phyloP scores from a whole-genome alignment of 176 grass and related monocot species.

The Carex parvula region DNA sequence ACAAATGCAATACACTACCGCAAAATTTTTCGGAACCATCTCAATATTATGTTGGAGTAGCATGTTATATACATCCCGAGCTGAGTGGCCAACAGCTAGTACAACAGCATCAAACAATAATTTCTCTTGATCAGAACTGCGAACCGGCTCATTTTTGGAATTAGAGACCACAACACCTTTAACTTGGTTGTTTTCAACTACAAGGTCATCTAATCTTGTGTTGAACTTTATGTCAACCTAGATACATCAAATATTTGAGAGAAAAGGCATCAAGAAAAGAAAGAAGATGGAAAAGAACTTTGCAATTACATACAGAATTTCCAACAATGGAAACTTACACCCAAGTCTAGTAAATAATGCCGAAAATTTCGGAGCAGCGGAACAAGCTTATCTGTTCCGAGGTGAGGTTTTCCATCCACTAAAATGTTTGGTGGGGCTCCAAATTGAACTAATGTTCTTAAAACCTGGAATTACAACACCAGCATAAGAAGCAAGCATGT shows the following conservation, averaged over 20 bases:
- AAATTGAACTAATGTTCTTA: constrained; percentile 90
- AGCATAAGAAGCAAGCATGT: not conserved
- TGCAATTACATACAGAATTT: not conserved
- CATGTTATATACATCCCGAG: constrained; percentile 84
- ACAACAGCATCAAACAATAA: constrained; percentile 83
- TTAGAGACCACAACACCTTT: constrained; percentile 71
- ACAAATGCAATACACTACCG: constrained; percentile 54
- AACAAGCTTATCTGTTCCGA: constrained; percentile 93
- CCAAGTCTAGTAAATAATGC: constrained; percentile 70
- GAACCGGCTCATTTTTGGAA: constrained; percentile 39
- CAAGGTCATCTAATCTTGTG: constrained; percentile 81
- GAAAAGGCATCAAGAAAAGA: not conserved
- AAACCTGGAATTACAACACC: constrained; percentile 51
- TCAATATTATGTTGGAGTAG: constrained; percentile 62
- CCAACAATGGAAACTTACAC: constrained; percentile 49
- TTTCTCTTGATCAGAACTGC: constrained; percentile 40
- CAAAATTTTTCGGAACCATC: constrained; percentile 78
- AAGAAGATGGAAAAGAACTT: not conserved
- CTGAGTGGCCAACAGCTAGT: constrained; percentile 90
- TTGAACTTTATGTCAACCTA: constrained; percentile 85
- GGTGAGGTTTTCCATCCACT: constrained; percentile 90
- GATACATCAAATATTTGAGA: constrained; percentile 26
- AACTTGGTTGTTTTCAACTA: constrained; percentile 70
- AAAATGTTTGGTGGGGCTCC: constrained; percentile 84
- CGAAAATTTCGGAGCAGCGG: constrained; percentile 76